phyloP scores from a whole-genome alignment of 2,329 filamentous ascomycete species.

The Fusarium citri region DNA sequence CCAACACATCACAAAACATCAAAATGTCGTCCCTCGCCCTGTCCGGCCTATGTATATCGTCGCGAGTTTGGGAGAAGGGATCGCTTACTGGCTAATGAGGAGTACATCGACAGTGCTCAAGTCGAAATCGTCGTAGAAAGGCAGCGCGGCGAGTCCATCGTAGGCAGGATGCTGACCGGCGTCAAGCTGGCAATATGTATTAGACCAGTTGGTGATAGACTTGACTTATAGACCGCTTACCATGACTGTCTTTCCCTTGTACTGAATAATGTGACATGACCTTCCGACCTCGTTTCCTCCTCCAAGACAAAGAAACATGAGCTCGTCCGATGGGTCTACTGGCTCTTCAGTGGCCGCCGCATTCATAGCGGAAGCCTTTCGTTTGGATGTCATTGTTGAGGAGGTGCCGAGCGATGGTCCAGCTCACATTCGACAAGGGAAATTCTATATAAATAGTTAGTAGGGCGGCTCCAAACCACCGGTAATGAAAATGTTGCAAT shows the following conservation, averaged over 20 bases:
- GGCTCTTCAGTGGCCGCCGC: conserved; percentile 79
- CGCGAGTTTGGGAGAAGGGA: conserved; percentile 30
- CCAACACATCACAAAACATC: conserved; percentile 45
- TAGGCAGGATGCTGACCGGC: conserved; percentile 97
- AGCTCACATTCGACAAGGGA: conserved; percentile 34
- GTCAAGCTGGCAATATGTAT: conserved; percentile 74
- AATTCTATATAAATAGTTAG: conserved; percentile 31
- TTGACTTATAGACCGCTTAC: conserved; percentile 58
- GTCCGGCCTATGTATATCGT: conserved; percentile 45
- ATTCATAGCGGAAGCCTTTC: conserved; percentile 84
- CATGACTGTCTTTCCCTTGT: conserved; percentile 99
- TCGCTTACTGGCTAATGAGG: conserved; percentile 96
- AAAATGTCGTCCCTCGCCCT: conserved; percentile 45
- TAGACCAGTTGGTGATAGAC: conserved; percentile 27
- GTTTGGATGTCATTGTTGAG: conserved; percentile 85
- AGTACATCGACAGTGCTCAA: conserved; percentile 97
- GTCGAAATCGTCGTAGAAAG: conserved; percentile 99
- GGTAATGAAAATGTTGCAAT: conserved; percentile 2
- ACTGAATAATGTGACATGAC: conserved; percentile 97
- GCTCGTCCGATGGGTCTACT: conserved; percentile 91
- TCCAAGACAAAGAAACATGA: conserved; percentile 92
- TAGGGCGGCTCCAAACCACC: conserved; percentile 13
- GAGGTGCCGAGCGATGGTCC: conserved; percentile 26
- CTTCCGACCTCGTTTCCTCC: conserved; percentile 97
- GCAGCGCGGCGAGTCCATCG: conserved; percentile 90